phyloP scores from a whole-genome alignment of 768 basidiomycete genomes.

The Tephrocybe sp. region DNA sequence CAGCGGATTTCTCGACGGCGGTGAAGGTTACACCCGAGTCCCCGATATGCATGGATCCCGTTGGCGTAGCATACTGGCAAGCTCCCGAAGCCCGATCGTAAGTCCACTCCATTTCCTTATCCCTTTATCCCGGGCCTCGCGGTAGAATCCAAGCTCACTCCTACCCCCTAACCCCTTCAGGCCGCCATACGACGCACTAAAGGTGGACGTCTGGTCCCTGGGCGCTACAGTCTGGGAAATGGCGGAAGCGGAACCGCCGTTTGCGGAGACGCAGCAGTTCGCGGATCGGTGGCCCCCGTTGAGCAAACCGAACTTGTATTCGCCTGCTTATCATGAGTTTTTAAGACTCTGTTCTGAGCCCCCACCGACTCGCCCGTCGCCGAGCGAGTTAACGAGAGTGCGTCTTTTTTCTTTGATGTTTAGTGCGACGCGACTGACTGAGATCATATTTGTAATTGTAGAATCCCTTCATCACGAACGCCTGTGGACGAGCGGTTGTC shows the following conservation, averaged over 20 bases:
- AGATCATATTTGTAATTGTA: conserved; percentile 23
- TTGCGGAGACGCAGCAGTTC: conserved; percentile 55
- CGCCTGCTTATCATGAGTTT: conserved; percentile 73
- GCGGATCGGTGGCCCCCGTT: conserved; percentile 66
- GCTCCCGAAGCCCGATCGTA: conserved; percentile 78
- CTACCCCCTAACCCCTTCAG: conserved; percentile 26
- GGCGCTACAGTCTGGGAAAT: conserved; percentile 86
- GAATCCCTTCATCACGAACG: conserved; percentile 64
- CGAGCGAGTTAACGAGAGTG: conserved; percentile 59
- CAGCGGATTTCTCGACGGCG: conserved; percentile 82
- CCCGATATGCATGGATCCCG: conserved; percentile 52
- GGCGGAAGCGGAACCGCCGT: conserved; percentile 73
- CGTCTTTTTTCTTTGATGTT: conserved; percentile 17
- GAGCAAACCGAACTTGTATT: conserved; percentile 54
- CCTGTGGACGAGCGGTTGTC: conserved; percentile 67
- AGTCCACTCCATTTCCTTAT: conserved; percentile 17
- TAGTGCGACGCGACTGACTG: not conserved
- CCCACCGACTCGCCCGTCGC: conserved; percentile 48
- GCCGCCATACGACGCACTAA: conserved; percentile 68
- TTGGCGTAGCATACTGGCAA: conserved; percentile 83
- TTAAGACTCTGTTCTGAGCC: conserved; percentile 64
- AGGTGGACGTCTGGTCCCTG: conserved; percentile 78
- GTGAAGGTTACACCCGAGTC: conserved; percentile 52
- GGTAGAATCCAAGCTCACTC: not conserved
- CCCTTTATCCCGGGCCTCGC: conserved; percentile 9